phyloP scores from a whole-genome alignment of 148 eudicot genomes.

The Rhododendron vialii region DNA sequence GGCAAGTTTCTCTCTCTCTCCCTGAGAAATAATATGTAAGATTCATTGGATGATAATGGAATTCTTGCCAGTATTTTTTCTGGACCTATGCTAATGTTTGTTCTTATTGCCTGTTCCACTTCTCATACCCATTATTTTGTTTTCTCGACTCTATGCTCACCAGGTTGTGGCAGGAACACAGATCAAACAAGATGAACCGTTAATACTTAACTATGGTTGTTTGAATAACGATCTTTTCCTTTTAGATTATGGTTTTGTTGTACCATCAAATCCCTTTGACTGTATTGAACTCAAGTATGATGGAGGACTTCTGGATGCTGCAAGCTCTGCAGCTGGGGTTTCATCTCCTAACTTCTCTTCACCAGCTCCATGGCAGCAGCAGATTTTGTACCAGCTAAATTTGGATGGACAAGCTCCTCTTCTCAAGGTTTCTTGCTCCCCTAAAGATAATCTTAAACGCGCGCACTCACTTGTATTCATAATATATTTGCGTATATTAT shows the following conservation, averaged over 20 bases:
- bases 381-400: slow-evolving; percentile 52
- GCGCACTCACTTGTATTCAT: neutral
- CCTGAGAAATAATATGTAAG: neutral
- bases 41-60: neutral
- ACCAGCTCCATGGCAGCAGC: slow-evolving; percentile 81
- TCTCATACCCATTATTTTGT: neutral
- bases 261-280: slow-evolving; percentile 74
- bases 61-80: neutral
- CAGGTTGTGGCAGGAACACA: slow-evolving; percentile 75
- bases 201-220: slow-evolving; percentile 80
- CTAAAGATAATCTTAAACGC: neutral
- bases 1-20: slow-evolving; percentile 30
- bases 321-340: slow-evolving; percentile 83
- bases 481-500: neutral
- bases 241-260: slow-evolving; percentile 88
- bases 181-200: slow-evolving; percentile 53
- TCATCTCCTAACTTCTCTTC: slow-evolving; percentile 72
- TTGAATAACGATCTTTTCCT: slow-evolving; percentile 83
- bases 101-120: neutral
- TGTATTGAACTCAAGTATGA: slow-evolving; percentile 82
- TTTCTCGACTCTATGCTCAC: slow-evolving; percentile 11
- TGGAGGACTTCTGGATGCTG: slow-evolving; percentile 84
- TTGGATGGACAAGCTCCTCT: slow-evolving; percentile 54
- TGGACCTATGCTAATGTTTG: neutral
- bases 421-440: slow-evolving; percentile 56